A percentile compares a stretch with the other conserved stretches of the same genome.
These are phyloP conservation scores for Ambrosiella beaveri DNA, from an alignment of 2,329 filamentous ascomycete genomes.

Conservation along the genomic window DNA sequence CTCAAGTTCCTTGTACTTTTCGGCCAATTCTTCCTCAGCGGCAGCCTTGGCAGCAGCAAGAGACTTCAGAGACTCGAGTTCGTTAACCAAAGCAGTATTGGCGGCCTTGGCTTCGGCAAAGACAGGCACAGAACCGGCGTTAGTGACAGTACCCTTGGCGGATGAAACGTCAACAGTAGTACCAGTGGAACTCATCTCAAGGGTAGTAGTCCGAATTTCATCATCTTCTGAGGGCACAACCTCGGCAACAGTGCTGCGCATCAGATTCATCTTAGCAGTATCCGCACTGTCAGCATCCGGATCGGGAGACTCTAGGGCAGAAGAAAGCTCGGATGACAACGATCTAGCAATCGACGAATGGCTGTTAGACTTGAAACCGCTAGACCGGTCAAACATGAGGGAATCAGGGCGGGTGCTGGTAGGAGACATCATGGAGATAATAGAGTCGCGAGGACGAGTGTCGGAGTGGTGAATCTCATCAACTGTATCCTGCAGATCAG, in stretches of 20 bases:
- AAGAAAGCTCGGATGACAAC: constrained; percentile 86
- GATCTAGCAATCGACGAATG: constrained; percentile 64
- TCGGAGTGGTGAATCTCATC: constrained; percentile 58
- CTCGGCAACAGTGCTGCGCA: constrained; percentile 6
- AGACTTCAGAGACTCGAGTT: constrained; percentile 53
- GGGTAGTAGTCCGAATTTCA: not conserved
- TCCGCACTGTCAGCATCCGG: constrained; percentile 33
- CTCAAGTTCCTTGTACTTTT: constrained; percentile 71
- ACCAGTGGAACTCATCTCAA: constrained; percentile 1
- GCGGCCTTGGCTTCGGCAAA: constrained; percentile 1
- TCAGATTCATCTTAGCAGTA: constrained; percentile 25
- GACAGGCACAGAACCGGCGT: not conserved
- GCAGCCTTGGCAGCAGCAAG: constrained; percentile 62
- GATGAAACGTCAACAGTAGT: constrained; percentile 6
- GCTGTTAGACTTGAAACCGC: constrained; percentile 48
- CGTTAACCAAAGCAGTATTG: constrained; percentile 35
- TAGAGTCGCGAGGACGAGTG: constrained; percentile 34
- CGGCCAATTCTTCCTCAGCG: constrained; percentile 52
- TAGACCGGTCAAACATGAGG: constrained; percentile 70
- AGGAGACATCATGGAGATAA: constrained; percentile 35
- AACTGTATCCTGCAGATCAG: constrained; percentile 68
- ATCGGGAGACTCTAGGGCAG: constrained; percentile 58
- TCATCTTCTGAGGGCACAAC: constrained; percentile 9
- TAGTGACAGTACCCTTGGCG: not conserved
- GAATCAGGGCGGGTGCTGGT: constrained; percentile 47